Percentiles rank a stretch among this genome's conserved stretches.
These are phyloP conservation scores for Pythium phragmiticola DNA, from an alignment of 352 stramenopile species.

Conservation along the genomic window DNA sequence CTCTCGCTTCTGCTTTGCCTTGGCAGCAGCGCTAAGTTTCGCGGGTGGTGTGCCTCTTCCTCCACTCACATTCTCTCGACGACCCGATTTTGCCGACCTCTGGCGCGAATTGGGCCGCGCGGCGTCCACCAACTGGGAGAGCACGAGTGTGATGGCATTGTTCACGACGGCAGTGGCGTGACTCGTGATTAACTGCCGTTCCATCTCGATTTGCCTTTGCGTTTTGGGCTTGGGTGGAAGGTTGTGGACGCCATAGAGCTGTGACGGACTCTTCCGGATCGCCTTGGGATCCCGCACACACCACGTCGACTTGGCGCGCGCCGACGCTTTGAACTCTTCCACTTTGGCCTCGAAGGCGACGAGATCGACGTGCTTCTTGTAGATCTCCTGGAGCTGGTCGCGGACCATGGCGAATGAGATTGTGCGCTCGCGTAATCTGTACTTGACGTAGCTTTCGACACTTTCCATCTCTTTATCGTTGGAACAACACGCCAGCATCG, in stretches of 20 bases:
- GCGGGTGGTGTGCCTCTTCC: not conserved
- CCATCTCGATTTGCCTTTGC: constrained; percentile 40
- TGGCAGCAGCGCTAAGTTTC: constrained; percentile 18
- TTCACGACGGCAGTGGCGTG: constrained; percentile 35
- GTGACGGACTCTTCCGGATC: constrained; percentile 39
- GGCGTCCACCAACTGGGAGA: constrained; percentile 37
- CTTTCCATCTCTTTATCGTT: constrained; percentile 55
- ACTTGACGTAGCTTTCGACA: constrained; percentile 48
- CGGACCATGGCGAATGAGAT: constrained; percentile 26
- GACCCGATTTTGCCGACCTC: constrained; percentile 14
- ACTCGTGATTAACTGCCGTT: constrained; percentile 24
- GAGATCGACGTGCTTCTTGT: constrained; percentile 32
- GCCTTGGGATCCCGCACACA: constrained; percentile 55
- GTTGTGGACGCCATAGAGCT: constrained; percentile 54
- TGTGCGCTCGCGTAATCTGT: constrained; percentile 47
- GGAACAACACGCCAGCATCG: constrained; percentile 50
- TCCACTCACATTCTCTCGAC: constrained; percentile 12
- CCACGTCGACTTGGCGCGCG: constrained; percentile 50
- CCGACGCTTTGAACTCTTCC: constrained; percentile 42
- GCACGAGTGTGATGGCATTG: constrained; percentile 33
- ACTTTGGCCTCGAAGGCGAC: constrained; percentile 41
- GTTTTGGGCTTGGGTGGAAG: constrained; percentile 43
- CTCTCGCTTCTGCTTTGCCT: constrained; percentile 31
- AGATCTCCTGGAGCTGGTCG: constrained; percentile 33
- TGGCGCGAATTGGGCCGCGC: constrained; percentile 14